Conservation (phyloP, 345 rosid genomes). For the Citrus mangshanensis region DNA sequence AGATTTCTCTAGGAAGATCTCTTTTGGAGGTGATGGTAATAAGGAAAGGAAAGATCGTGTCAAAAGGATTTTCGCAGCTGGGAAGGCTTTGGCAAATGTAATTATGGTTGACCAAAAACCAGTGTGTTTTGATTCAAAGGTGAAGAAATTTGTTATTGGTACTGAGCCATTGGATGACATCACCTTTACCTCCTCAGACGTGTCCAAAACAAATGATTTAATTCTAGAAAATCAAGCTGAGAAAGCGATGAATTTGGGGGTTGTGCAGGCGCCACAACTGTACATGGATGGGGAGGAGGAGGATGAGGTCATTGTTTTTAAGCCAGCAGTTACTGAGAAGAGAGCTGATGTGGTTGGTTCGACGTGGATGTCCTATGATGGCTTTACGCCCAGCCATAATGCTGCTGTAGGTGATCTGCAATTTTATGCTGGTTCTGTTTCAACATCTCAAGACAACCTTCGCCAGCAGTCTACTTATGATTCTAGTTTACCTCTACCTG, state of each 20-base stretch:
- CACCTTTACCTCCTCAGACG: slow-evolving; percentile 20
- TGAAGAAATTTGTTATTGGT: slow-evolving; percentile 72
- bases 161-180: slow-evolving; percentile 46
- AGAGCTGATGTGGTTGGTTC: slow-evolving; percentile 41
- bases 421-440: slow-evolving; percentile 30
- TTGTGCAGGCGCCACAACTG: slow-evolving; percentile 31
- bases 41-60: slow-evolving; percentile 71
- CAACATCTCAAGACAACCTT: slow-evolving; percentile 42
- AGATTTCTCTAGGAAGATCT: slow-evolving; percentile 74
- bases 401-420: slow-evolving; percentile 37
- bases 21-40: slow-evolving; percentile 54
- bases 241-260: slow-evolving; percentile 26
- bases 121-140: slow-evolving; percentile 64
- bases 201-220: slow-evolving; percentile 26
- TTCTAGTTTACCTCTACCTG: slow-evolving; percentile 31
- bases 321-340: slow-evolving; percentile 69
- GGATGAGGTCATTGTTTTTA: slow-evolving; percentile 94
- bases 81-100: slow-evolving; percentile 60
- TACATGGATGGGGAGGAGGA: slow-evolving; percentile 69
- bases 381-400: slow-evolving; percentile 39
- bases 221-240: slow-evolving; percentile 33
- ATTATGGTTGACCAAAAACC: slow-evolving; percentile 60
- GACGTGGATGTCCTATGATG: slow-evolving; percentile 38
- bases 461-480: slow-evolving; percentile 38
- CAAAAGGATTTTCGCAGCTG: slow-evolving; percentile 83